A percentile compares a stretch with the other conserved stretches of the same genome.
Evolutionary conservation across 805 yeast genomes (phyloP).

Genomic region (Isabelozyma heimii): DNA sequence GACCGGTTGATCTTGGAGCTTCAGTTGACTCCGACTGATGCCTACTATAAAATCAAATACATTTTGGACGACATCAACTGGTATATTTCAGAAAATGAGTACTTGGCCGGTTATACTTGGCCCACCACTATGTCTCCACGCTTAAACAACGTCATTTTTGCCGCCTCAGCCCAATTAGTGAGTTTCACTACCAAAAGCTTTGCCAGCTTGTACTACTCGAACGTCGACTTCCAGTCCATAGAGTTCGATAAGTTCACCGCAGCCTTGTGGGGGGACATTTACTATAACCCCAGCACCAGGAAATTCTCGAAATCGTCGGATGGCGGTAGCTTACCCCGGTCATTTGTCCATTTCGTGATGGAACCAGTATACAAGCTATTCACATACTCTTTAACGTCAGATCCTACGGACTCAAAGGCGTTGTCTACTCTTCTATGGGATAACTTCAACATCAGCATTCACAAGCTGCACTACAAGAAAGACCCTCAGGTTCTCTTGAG

Average conservation of each 20-base stretch:
- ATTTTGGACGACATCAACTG: constrained; percentile 64
- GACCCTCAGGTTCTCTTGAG: constrained; percentile 62
- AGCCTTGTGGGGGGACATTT: constrained; percentile 77
- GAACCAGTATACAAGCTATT: constrained; percentile 80
- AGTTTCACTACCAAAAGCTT: constrained; percentile 69
- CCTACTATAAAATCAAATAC: constrained; percentile 64
- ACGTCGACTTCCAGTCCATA: constrained; percentile 5
- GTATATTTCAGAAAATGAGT: constrained; percentile 37
- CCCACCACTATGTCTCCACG: constrained; percentile 53
- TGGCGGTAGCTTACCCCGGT: constrained; percentile 23
- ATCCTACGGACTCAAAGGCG: constrained; percentile 27
- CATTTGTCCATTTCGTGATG: constrained; percentile 66
- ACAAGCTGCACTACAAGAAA: constrained; percentile 37
- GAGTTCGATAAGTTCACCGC: constrained; percentile 41
- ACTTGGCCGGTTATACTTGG: constrained; percentile 21
- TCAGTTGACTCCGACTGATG: constrained; percentile 68
- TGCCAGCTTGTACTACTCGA: constrained; percentile 44
- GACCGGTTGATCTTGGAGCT: constrained; percentile 85
- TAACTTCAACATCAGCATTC: constrained; percentile 46
- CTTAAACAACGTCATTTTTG: constrained; percentile 67
- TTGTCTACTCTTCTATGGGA: constrained; percentile 45
- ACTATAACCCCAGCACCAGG: constrained; percentile 41
- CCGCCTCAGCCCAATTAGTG: constrained; percentile 61
- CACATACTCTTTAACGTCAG: constrained; percentile 55
- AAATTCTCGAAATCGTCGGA: constrained; percentile 41